Evolutionary conservation across 106 monocot genomes (phyloP).

Genomic region (Dendrobium huoshanense): DNA sequence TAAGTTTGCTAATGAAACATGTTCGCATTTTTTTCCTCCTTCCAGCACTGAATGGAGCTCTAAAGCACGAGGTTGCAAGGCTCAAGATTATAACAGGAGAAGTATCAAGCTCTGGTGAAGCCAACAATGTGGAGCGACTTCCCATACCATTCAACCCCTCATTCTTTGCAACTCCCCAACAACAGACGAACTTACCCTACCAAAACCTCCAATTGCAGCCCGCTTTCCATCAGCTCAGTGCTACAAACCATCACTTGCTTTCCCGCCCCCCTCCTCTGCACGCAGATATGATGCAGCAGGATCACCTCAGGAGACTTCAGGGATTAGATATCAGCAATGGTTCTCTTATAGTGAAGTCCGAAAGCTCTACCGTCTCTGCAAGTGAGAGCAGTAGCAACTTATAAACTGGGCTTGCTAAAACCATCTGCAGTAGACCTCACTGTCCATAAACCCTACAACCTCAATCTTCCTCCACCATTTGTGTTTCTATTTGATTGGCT

Average conservation of each 20-base stretch:
- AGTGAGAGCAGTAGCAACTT: slow-evolving; percentile 82
- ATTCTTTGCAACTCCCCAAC: slow-evolving; percentile 33
- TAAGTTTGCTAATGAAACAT: too few relatives aligned
- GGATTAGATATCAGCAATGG: slow-evolving; percentile 69
- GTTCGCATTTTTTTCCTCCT: too few relatives aligned
- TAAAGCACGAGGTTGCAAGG: slow-evolving; percentile 86
- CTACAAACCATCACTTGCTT: slow-evolving; percentile 33
- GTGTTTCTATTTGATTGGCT: too few relatives aligned
- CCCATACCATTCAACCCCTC: slow-evolving; percentile 38
- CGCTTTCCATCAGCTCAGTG: slow-evolving; percentile 21
- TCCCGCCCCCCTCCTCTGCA: slow-evolving; percentile 18
- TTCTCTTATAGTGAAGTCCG: slow-evolving; percentile 49
- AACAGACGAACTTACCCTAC: slow-evolving; percentile 13
- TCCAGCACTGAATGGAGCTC: slow-evolving; percentile 79
- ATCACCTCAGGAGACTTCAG: slow-evolving; percentile 45
- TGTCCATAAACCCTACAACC: too few relatives aligned
- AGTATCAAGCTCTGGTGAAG: slow-evolving; percentile 26
- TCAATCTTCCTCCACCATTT: too few relatives aligned
- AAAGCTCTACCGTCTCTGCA: slow-evolving; percentile 64
- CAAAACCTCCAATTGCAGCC: slow-evolving; percentile 27
- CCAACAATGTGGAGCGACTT: slow-evolving; percentile 34
- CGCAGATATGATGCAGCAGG: slow-evolving; percentile 60
- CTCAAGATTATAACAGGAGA: slow-evolving; percentile 84
- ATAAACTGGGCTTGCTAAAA: slow-evolving; percentile 19
- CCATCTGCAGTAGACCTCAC: too few relatives aligned